Base-by-base conservation (phyloP, 768 basidiomycete species). In the Sporobolomyces roseus region DNA sequence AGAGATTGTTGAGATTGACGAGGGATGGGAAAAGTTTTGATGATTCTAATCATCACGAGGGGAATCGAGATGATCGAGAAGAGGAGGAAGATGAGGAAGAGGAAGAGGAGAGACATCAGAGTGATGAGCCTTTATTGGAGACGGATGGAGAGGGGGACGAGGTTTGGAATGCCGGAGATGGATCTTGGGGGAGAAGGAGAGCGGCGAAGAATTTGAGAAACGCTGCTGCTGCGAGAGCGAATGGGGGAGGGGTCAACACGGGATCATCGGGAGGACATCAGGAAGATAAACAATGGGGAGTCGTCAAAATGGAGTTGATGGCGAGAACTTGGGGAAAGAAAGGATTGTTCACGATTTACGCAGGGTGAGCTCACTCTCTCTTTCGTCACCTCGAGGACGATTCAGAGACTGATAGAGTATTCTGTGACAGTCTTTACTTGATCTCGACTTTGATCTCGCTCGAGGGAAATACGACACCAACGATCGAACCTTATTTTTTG, bases 401-500 rank as follows among this genome's bases (percentile, higher is more conserved):
- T n/a, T 13, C 14, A 10, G 2, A 4, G 41, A 9, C 55, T 56
- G 21, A 41, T 8, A 56, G 9, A 36, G 14, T 25, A 4, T 27
- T 7, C 8, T 17, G 38, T 3, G 4, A 19, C 27, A 71, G 75
- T 3, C 48, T 76, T 21, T 75, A 75, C 63, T 59, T 76, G 50
- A 66, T 76, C 35, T 74, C 74, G 58, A 51, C 64, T 9, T 49
- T 73, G n/a, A 70, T 62, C 1, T 73, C 74, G 23, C 66, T 76
- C 36, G 75, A 74, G 29, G 61, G 66, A 21, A 75, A 74, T 50
- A 74, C 69, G 16, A 72, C 72, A 10, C 73, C 74, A 45, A 71
- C 73, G 8, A 52, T 76, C 49, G 75, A 76, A 58, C 75, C 75
- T 0, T 76, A 75, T 69, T 72, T 75, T 56, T 70, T 76, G 30